Conservation (phyloP, 1,284 basidiomycete species). For the Boletellus sp. region DNA sequence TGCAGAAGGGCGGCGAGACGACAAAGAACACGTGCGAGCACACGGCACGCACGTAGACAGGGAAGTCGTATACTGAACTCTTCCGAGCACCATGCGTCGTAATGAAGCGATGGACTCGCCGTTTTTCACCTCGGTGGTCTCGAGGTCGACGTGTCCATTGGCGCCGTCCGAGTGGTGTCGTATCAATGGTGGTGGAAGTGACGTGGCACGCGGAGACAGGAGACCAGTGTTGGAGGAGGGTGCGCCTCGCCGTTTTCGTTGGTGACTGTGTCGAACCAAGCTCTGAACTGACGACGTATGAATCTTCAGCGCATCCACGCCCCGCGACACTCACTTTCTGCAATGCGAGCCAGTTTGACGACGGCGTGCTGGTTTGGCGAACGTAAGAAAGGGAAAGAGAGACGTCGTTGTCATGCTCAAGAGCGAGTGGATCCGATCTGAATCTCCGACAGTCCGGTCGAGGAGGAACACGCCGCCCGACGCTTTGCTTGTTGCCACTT, state of each 20-base stretch:
- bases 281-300: background rate
- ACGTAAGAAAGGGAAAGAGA: conserved; percentile 4
- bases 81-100: conserved; percentile 51
- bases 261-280: conserved; percentile 6
- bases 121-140: conserved; percentile 34
- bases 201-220: background rate
- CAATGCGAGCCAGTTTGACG: conserved; percentile 50
- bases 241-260: conserved; percentile 28
- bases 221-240: background rate
- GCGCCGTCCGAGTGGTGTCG: background rate
- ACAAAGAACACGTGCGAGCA: background rate
- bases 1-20: conserved; percentile 27
- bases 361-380: conserved; percentile 27
- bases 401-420: conserved; percentile 5
- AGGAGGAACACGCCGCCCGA: background rate
- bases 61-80: conserved; percentile 34
- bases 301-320: background rate
- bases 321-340: conserved; percentile 37
- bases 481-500: background rate
- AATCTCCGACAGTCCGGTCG: conserved; percentile 14
- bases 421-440: conserved; percentile 2
- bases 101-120: conserved; percentile 47
- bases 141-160: conserved; percentile 19
- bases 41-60: conserved; percentile 44
- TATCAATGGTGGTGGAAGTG: background rate